Evolutionary conservation across 1,284 basidiomycete genomes (phyloP).

Genomic region (Gastroboletus turbinatus): DNA sequence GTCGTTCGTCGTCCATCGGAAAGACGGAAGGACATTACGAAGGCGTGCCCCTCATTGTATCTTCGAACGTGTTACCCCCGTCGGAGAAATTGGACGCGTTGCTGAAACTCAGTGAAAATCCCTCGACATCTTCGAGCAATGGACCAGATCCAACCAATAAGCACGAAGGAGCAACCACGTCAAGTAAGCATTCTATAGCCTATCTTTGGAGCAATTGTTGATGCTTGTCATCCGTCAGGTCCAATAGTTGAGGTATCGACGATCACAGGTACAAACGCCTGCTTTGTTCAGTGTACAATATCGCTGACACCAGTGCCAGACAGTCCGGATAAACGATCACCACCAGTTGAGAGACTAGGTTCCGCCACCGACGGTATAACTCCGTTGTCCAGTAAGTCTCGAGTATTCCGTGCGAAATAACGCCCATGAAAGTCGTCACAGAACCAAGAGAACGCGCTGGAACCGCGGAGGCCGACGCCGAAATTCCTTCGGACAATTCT

Average conservation of each 20-base stretch:
- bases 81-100: constrained; percentile 28
- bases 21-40: constrained; percentile 26
- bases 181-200: constrained; percentile 19
- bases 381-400: constrained; percentile 17
- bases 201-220: not conserved
- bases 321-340: constrained; percentile 5
- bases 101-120: constrained; percentile 23
- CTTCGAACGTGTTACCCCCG: constrained; percentile 18
- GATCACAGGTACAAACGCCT: constrained; percentile 19
- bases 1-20: constrained; percentile 36
- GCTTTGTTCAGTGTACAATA: constrained; percentile 2
- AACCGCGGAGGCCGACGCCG: not conserved
- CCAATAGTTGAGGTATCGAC: constrained; percentile 21
- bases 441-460: constrained; percentile 6
- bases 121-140: constrained; percentile 17
- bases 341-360: not conserved
- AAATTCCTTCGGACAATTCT: constrained; percentile 4
- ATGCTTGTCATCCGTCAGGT: constrained; percentile 23
- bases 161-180: constrained; percentile 28
- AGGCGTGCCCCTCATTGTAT: constrained; percentile 18
- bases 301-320: constrained; percentile 21
- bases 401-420: constrained; percentile 3
- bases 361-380: constrained; percentile 3
- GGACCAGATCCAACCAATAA: constrained; percentile 7
- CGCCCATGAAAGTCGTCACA: constrained; percentile 12